Evolutionary conservation across 2,329 filamentous ascomycete genomes (phyloP).

Genomic region (Pseudopyrenochaeta lycopersici): DNA sequence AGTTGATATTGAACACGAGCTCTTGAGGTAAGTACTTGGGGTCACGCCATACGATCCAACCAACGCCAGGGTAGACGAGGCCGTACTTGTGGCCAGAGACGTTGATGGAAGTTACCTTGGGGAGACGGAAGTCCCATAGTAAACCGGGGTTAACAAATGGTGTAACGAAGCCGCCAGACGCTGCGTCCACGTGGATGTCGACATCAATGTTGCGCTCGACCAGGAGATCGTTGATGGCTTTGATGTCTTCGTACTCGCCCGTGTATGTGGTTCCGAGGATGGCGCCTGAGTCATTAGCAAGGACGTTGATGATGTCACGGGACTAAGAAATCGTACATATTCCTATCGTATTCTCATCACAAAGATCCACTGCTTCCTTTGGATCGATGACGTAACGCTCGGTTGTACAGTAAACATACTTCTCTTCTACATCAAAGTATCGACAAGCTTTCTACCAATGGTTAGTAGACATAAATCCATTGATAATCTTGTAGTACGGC

Average conservation of each 20-base stretch:
- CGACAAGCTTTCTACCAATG: slow-evolving; percentile 67
- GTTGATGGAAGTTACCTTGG: slow-evolving; percentile 92
- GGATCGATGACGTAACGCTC: slow-evolving; percentile 72
- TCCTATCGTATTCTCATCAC: slow-evolving; percentile 81
- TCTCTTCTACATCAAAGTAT: slow-evolving; percentile 94
- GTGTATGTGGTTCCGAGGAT: slow-evolving; percentile 96
- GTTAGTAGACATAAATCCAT: neutral
- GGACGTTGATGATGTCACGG: too few relatives aligned
- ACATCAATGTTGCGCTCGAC: slow-evolving; percentile 77
- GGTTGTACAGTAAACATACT: slow-evolving; percentile 72
- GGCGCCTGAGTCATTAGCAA: slow-evolving; percentile 48
- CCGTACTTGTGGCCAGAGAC: slow-evolving; percentile 91
- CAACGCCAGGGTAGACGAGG: slow-evolving; percentile 83
- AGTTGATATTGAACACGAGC: slow-evolving; percentile 99
- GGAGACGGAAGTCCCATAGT: slow-evolving; percentile 90
- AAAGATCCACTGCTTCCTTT: slow-evolving; percentile 66
- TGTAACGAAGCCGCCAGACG: slow-evolving; percentile 89
- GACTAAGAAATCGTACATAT: slow-evolving; percentile 66
- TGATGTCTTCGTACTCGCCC: slow-evolving; percentile 90
- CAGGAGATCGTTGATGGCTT: slow-evolving; percentile 88
- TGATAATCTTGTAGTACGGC: neutral
- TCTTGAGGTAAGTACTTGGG: slow-evolving; percentile 76
- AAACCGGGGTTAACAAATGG: slow-evolving; percentile 87
- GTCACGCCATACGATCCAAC: slow-evolving; percentile 90
- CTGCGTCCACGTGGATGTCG: slow-evolving; percentile 93